Percentiles rank a stretch among this genome's conserved stretches.
phyloP scores from a whole-genome alignment of 129 eudicot genomes.

The Saposhnikovia divaricata region DNA sequence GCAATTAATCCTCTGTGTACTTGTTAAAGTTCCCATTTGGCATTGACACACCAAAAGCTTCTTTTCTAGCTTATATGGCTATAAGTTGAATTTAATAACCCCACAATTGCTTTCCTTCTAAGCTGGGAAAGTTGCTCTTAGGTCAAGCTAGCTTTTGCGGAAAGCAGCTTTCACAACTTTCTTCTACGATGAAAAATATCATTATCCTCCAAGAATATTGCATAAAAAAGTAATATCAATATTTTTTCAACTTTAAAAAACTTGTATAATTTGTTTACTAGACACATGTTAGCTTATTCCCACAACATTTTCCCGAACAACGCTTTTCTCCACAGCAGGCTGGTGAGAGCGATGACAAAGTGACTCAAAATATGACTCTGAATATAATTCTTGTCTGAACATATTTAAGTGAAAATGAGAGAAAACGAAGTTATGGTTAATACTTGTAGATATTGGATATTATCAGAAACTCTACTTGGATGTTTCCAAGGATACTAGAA shows the following conservation, averaged over 20 bases:
- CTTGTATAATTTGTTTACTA: too few relatives aligned
- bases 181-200: too few relatives aligned
- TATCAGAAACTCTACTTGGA: background rate
- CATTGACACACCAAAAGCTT: background rate
- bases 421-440: background rate
- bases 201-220: too few relatives aligned
- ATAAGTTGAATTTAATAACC: background rate
- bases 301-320: too few relatives aligned
- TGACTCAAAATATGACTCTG: background rate
- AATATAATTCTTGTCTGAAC: background rate
- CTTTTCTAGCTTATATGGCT: background rate
- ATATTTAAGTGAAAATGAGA: background rate
- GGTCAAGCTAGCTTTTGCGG: too few relatives aligned
- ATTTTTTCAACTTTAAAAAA: too few relatives aligned
- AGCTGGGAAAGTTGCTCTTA: too few relatives aligned
- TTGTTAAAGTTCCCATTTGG: background rate
- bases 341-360: too few relatives aligned
- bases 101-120: background rate
- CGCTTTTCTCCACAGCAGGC: too few relatives aligned
- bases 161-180: too few relatives aligned
- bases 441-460: background rate
- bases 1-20: background rate
- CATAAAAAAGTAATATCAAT: too few relatives aligned
- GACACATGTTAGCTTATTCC: too few relatives aligned
- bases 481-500: background rate